Evolutionary conservation across 1,284 basidiomycete genomes (phyloP), one percentile per base, ranked within the genome.

Genomic region (Agaricales sp.): DNA sequence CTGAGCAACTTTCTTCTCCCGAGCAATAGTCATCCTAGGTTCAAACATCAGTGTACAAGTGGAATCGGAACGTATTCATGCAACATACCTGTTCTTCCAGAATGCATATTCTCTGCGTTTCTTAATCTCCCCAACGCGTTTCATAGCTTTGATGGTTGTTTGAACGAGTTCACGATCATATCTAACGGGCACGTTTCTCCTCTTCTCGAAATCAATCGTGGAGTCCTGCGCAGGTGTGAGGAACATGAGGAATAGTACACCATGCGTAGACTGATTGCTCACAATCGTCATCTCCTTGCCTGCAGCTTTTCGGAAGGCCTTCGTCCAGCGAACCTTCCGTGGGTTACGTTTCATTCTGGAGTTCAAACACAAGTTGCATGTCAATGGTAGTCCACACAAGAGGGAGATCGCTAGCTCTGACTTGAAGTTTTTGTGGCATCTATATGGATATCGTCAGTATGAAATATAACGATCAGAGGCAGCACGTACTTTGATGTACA

Each of bases 201-300:
- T 84, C 73, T 99, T 99, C 75, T 99, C 96, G 65, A 99, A 99
- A 64, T 98, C 94, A 65, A 98, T 92, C 1, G 95, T 99, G 1
- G 94, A 90, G 70, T 99, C 96, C 92, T 95, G 43, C 21, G 25
- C 2, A 13, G 13, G 2, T 43, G 55, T 24, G 48, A 25, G 52
- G n/a, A 43, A 12, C 38, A 44, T 43, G 14, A 4, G 3, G 30
- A 6, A 30, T 19, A 47, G 30, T 11, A 37, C 37, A 37, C 26
- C 3, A n/a, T 18, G 49, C 23, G 26, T 49, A 39, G 43, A 16
- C 39, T 44, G 18, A 46, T 20, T 11, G 68, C 88, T 66, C 61
- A 94, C 92, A 61, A 99, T 89, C 12, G 91, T 95, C 96, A 99
- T 99, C 72, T 99, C 96, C 73, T 99, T 99, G 55, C 96, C 96